Conservation (phyloP, 495 filamentous ascomycete genomes). For the Neurospora sublineolata region DNA sequence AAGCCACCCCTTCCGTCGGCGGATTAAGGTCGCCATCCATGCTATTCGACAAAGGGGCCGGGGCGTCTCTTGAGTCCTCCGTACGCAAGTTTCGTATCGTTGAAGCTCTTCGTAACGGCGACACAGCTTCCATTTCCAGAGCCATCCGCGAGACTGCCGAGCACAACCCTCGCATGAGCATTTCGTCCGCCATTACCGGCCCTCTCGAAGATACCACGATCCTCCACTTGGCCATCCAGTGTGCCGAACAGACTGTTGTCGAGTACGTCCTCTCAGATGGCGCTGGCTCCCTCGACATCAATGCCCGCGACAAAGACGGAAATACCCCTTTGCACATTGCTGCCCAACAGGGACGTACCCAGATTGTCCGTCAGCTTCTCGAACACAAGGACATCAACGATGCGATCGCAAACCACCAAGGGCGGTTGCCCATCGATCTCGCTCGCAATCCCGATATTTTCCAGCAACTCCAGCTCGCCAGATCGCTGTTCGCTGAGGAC, state of each 20-base stretch:
- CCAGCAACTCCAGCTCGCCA: constrained; percentile 83
- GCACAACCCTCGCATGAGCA: constrained; percentile 37
- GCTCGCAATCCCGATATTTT: constrained; percentile 88
- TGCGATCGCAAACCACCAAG: constrained; percentile 77
- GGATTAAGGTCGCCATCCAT: constrained; percentile 18
- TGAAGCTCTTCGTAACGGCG: constrained; percentile 79
- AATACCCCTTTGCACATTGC: constrained; percentile 90
- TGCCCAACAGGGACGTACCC: constrained; percentile 63
- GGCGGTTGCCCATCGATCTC: constrained; percentile 77
- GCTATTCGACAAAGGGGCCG: constrained; percentile 28
- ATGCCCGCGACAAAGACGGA: constrained; percentile 80
- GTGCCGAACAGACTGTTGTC: constrained; percentile 88
- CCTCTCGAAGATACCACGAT: constrained; percentile 71
- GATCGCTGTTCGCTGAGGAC: constrained; percentile 78
- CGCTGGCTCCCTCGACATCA: constrained; percentile 60
- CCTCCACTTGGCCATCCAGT: constrained; percentile 91
- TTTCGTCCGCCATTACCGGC: constrained; percentile 38
- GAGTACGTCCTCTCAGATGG: constrained; percentile 80
- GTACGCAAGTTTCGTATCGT: constrained; percentile 89
- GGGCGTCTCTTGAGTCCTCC: constrained; percentile 75
- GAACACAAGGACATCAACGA: constrained; percentile 77
- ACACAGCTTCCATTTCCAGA: constrained; percentile 79
- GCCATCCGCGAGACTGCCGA: constrained; percentile 63
- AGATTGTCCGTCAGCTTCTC: constrained; percentile 70
- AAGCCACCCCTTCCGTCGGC: constrained; percentile 13